Base-by-base conservation (phyloP, 148 eudicot species). In the Tetragonia tetragonoides region DNA sequence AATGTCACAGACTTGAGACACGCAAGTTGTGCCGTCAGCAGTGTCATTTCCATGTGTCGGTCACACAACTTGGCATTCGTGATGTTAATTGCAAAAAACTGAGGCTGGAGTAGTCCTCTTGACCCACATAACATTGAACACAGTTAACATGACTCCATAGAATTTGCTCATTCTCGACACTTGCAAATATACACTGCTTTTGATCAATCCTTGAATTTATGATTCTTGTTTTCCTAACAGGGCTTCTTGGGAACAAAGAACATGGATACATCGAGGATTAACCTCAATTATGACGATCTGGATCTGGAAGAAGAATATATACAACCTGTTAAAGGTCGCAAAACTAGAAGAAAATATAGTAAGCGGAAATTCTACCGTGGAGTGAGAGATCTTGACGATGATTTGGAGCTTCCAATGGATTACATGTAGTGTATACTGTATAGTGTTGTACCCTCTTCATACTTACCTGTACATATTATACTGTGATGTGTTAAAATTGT, bases 361-460 rank as follows among this genome's bases (percentile, higher is more conserved):
- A 64, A 84, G 46, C 84, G 73, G 67, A 86, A 80, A 66, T 73
- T 16, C 51, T 51, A 61, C 46, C 73, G 62, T 2, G 70, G 79
- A 75, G 68, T 15, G 47, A 80, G 79, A 80, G 82, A 77, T 57
- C 15, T 68, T 11, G 76, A 23, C 8, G 85, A 84, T 72, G 88
- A 88, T 6, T 87, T 88, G 88, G 94, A 90, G 76, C 89, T 90
- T 42, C 94, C 91, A 0, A 88, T 87, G 87, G 92, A 88, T 82
- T 90, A 81, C 76, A 76, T 90, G 73, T 90, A 84, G 81, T 44
- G 2, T 70, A 63, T 41, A 61, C 24, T 38, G 7, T n/a, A 10
- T 41, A 2, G 4, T n/a, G 3, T 56, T 10, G 23, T 42, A 23
- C 41, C 24, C 12, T 10, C 10, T 49, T 14, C 53, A 49, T 10